Evolutionary conservation across 768 basidiomycete species (phyloP), one percentile per base, ranked within the genome.

Genomic region (Tulasnella sp.): DNA sequence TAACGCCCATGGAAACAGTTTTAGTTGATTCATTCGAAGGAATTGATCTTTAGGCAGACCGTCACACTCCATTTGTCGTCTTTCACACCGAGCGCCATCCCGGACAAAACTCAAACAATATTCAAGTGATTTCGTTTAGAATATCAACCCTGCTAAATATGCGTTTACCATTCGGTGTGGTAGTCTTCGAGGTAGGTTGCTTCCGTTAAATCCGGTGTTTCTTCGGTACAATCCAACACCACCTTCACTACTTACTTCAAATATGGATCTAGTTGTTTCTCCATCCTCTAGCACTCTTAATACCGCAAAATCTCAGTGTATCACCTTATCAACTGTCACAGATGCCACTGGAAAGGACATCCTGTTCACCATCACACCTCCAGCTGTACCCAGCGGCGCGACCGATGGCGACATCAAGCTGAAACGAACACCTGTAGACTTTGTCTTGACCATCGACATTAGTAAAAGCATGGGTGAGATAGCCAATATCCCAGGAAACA

Each of bases 391-490:
- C 4, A 17, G 17, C 19, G 24, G 13, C 3, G 13, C 55, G 1
- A 7, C 4, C 30, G 50, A 51, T 11, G 58, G 34, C 3, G 15
- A 49, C 17, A 11, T 43, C 15, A 38, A 42, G 27, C 41, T n/a
- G 10, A 53, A 63, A 30, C 54, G 63, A 17, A 50, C 62, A 3
- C 61, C 63, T 4, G 61, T 62, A 7, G 63, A 64, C 29, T 52
- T 64, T 24, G 47, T 56, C 54, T 58, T 63, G 32, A 60, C 60
- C 3, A 62, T 64, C 19, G 63, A 64, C 49, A 56, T 62, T 27
- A 58, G 54, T 10, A 55, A 48, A 10, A 62, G 61, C 42, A 64
- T 64, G 63, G 27, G 26, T 21, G 32, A 48, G 23, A 45, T 50
- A 19, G 63, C 63, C 3, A 42, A 55, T n/a, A 41, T 62, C 32